These are phyloP conservation scores for Monosporozyma aerobia DNA, from an alignment of 805 yeast genomes.

Conservation along the genomic window DNA sequence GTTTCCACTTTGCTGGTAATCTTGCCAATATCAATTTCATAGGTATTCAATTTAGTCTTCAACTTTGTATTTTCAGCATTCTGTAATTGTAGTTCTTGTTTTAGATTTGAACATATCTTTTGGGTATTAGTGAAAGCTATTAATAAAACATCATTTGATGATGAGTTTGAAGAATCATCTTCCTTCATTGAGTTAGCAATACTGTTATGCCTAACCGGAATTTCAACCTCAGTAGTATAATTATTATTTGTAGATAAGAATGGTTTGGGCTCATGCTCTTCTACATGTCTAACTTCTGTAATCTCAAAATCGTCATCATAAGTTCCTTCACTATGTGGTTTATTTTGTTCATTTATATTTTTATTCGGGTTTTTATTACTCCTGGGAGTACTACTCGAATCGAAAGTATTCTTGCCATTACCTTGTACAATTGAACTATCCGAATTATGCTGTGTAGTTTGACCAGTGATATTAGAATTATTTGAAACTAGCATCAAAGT, in stretches of 20 bases:
- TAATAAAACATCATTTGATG: slow-evolving; percentile 31
- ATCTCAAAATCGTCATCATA: slow-evolving; percentile 33
- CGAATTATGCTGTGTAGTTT: neutral
- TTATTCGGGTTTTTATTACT: neutral
- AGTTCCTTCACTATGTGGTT: neutral
- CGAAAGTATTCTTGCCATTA: neutral
- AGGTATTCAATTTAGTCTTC: slow-evolving; percentile 15
- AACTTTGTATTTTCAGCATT: slow-evolving; percentile 23
- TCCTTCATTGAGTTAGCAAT: neutral
- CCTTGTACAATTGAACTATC: neutral
- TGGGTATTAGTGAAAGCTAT: slow-evolving; percentile 35
- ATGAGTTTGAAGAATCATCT: neutral
- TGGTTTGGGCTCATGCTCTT: neutral
- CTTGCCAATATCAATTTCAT: slow-evolving; percentile 17
- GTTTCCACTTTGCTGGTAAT: slow-evolving; percentile 16
- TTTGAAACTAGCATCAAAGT: slow-evolving; percentile 8
- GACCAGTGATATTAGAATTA: neutral
- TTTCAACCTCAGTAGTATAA: neutral
- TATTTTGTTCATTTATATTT: neutral
- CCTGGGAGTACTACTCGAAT: neutral
- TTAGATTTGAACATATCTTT: slow-evolving; percentile 28
- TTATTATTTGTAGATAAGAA: neutral
- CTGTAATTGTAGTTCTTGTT: slow-evolving; percentile 26
- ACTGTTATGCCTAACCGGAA: neutral
- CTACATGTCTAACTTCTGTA: slow-evolving; percentile 32